Base-by-base conservation (phyloP, 1,284 basidiomycete genomes). In the Golubevia sp. region DNA sequence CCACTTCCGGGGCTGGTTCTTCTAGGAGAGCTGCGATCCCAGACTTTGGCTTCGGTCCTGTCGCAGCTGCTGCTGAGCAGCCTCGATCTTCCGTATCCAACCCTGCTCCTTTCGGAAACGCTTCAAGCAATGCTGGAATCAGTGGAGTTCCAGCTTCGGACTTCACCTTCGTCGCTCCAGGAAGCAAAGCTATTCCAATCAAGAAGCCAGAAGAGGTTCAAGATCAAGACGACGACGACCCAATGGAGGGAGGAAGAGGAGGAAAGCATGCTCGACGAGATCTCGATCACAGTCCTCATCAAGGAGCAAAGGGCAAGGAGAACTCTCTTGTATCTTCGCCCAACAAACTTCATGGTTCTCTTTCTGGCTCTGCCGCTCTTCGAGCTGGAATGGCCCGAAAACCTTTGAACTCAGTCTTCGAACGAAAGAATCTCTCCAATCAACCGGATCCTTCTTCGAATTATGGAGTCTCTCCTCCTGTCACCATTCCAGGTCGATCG, bases 131-230 rank as follows among this genome's bases (percentile, higher is more conserved):
- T n/a, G 48, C 63, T 13, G 65, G 67, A 21, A 65, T 11, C 5
- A 34, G 30, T 34, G 30, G 30, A 34, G 30, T 34, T 34, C 30
- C 30, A 34, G 30, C 66, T 3, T 27, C 59, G 18, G 61, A 68
- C 49, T 73, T 68, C 26, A 26, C 61, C 1, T 50, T 61, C 25
- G 59, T 34, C 30, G 30, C 63, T 25, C 24, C 55, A 1, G 60
- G 59, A 18, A 74, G 57, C 66, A 74, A 75, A 55, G 70, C 75
- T 2, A 71, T 77, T 25, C 69, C 73, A 3, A 73, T 77, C 49
- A 61, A 67, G 50, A 62, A 54, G 18, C 73, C 75, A 3, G 58
- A 55, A 20, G 59, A 67, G 30, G 53, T 23, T 2, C 21, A 13
- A 50, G 53, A 13, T 34, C 51, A 30, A 1, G 25, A 38, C 6